phyloP scores from a whole-genome alignment of 2,329 filamentous ascomycete species.

The Nothophaeocryptopus gaeumannii region DNA sequence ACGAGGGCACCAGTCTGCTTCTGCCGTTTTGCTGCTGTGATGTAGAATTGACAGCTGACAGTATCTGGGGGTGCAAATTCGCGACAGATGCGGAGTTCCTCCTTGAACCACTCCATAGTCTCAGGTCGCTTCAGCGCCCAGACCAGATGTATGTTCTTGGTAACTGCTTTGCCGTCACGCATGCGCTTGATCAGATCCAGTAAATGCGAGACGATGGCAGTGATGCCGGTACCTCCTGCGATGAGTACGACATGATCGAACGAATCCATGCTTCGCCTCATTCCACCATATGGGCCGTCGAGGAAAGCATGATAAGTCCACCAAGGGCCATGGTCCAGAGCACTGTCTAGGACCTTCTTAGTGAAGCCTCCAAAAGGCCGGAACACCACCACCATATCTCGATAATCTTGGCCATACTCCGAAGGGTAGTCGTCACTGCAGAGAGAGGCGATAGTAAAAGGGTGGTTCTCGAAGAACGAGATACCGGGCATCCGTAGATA shows the following conservation, averaged over 20 bases:
- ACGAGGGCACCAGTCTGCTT: constrained; percentile 47
- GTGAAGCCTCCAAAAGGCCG: constrained; percentile 91
- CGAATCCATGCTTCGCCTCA: constrained; percentile 82
- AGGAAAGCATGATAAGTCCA: constrained; percentile 90
- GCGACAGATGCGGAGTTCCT: constrained; percentile 87
- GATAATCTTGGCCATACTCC: constrained; percentile 80
- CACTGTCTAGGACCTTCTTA: constrained; percentile 74
- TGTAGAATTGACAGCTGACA: constrained; percentile 91
- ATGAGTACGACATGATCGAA: constrained; percentile 94
- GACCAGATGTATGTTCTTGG: constrained; percentile 84
- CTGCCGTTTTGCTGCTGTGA: constrained; percentile 70
- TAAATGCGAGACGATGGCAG: constrained; percentile 85
- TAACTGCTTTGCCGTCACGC: constrained; percentile 90
- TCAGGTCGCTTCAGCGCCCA: constrained; percentile 90
- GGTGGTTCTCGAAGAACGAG: constrained; percentile 86
- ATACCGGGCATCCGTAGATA: constrained; percentile 94
- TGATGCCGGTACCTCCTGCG: constrained; percentile 91
- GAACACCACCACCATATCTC: constrained; percentile 89
- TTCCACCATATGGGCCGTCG: constrained; percentile 92
- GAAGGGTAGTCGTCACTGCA: constrained; percentile 93
- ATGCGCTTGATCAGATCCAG: constrained; percentile 94
- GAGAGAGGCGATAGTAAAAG: constrained; percentile 89
- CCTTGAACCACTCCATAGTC: constrained; percentile 96
- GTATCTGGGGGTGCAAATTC: constrained; percentile 84
- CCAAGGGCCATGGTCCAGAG: constrained; percentile 80